Evolutionary conservation across 164 flowering plant genomes (phyloP), one percentile per base, ranked within the genome.

Genomic region (Macadamia tetraphylla): DNA sequence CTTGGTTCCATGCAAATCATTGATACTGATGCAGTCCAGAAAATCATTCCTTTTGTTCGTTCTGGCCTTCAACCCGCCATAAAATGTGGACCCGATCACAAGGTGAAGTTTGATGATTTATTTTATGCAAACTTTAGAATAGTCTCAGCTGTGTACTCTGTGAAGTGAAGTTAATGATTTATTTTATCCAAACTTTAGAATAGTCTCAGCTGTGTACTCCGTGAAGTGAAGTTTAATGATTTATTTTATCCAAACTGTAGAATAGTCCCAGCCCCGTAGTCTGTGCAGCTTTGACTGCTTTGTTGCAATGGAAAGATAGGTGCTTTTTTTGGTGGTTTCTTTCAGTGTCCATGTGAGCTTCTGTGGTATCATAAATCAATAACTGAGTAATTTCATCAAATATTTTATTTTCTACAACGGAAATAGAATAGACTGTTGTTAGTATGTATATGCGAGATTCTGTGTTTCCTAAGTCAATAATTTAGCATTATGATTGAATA

Each of bases 21-120:
- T 70, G 87, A 89, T 30, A 77, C 69, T 76, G 86, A 84, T 40
- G 44, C 72, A 32, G 89, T 90, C 70, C 79, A 77, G 69, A 84
- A 83, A 69, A 76, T 94, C 60, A 80, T 87, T 66, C 92, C 91
- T 23, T 90, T 84, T 83, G 85, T 90, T 6, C 62, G 43, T 70
- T 77, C 82, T 69, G 91, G 94, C 58, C 81, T 94, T 65, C 81
- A 83, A 59, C 62, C 81, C 65, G 82, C 77, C 9, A 55, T 73
- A 10, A 83, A 70, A 68, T 85, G 81, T 60, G 73, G 73, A 30
- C 66, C 75, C 43, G 87, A 88, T 69, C 85, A 85, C 70, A 89
- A 88, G 97, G 98, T 90, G 74, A 65, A 68, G 3, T 53, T 55
- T 53, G 30, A 61, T 29, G 8, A 9, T 5, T 48, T 60, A 44